Percentiles rank a stretch among this genome's conserved stretches.
Conservation (phyloP, 2,329 filamentous ascomycete genomes). For the Chrysosphaeria jannelii region DNA sequence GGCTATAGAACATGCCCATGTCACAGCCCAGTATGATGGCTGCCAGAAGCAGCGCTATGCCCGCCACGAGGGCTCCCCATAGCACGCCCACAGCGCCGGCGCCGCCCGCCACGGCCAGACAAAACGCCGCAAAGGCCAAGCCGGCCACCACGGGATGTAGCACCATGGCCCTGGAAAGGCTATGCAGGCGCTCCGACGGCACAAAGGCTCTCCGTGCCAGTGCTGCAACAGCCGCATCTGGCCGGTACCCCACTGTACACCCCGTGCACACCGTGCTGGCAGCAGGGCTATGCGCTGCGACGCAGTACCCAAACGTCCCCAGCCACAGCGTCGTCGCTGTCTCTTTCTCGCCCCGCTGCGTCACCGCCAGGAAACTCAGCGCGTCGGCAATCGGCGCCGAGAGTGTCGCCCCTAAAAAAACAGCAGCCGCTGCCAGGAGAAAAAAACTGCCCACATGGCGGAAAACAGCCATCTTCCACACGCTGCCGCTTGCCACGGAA, state of each 20-base stretch:
- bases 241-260: conserved; percentile 23
- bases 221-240: conserved; percentile 13
- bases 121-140: conserved; percentile 25
- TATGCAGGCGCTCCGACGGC: conserved; percentile 3
- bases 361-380: too few relatives aligned
- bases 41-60: conserved; percentile 18
- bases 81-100: conserved; percentile 21
- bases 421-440: too few relatives aligned
- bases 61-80: conserved; percentile 17
- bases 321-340: conserved; percentile 12
- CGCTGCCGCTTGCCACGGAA: too few relatives aligned
- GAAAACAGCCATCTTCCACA: too few relatives aligned
- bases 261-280: conserved; percentile 13
- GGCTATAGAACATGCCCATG: conserved; percentile 18
- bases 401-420: too few relatives aligned
- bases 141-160: conserved; percentile 29
- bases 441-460: too few relatives aligned
- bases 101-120: conserved; percentile 20
- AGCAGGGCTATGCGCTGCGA: conserved; percentile 4
- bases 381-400: too few relatives aligned
- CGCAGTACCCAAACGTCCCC: conserved; percentile 30
- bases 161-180: conserved; percentile 27
- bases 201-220: too few relatives aligned
- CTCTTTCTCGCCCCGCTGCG: too few relatives aligned
- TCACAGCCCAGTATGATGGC: conserved; percentile 20